phyloP scores from a whole-genome alignment of 805 yeast species.

The Ogataea paraovalis region DNA sequence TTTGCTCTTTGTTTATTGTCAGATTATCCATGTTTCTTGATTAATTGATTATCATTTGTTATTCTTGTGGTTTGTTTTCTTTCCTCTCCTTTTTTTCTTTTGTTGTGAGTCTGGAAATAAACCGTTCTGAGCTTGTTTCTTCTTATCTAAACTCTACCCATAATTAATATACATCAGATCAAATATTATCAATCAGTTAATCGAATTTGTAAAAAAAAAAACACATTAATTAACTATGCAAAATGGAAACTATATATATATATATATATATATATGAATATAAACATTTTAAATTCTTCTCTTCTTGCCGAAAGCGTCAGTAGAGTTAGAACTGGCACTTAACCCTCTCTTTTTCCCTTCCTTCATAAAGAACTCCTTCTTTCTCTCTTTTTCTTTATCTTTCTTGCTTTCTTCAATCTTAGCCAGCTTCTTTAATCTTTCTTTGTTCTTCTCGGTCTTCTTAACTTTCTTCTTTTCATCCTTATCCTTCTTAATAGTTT shows the following conservation, averaged over 20 bases:
- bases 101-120: background rate
- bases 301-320: conserved; percentile 27
- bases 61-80: background rate
- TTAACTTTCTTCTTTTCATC: conserved; percentile 71
- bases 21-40: no score
- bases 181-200: no score
- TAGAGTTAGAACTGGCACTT: conserved; percentile 26
- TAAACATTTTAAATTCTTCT: conserved; percentile 11
- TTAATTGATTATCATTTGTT: background rate
- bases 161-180: no score
- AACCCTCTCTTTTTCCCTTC: conserved; percentile 62
- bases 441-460: conserved; percentile 72
- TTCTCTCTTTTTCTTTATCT: conserved; percentile 78
- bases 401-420: conserved; percentile 63
- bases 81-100: background rate
- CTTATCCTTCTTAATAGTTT: conserved; percentile 81
- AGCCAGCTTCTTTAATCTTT: conserved; percentile 70
- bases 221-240: no score
- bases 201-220: no score
- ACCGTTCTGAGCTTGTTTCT: background rate
- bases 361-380: conserved; percentile 78
- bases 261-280: background rate
- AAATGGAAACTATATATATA: background rate
- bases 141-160: background rate
- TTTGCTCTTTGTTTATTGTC: no score